Evolutionary conservation across 805 yeast genomes (phyloP).

Genomic region (Candida awuae): DNA sequence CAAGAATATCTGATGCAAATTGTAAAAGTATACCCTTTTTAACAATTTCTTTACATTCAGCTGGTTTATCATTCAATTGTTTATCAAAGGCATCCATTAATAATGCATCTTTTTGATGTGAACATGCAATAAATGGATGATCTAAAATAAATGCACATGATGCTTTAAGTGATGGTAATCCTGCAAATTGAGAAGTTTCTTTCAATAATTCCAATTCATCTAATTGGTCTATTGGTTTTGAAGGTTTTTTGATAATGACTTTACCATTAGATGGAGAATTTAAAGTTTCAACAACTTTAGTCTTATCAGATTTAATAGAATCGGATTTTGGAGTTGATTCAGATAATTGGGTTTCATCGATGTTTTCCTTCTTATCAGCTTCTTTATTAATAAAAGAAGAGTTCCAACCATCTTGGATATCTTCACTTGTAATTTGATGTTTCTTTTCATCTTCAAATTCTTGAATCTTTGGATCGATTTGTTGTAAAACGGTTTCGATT

Average conservation of each 20-base stretch:
- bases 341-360: no score
- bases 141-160: constrained; percentile 45
- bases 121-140: constrained; percentile 65
- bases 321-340: background rate
- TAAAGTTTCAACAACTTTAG: constrained; percentile 3
- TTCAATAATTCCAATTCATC: constrained; percentile 51
- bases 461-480: constrained; percentile 58
- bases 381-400: constrained; percentile 65
- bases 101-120: constrained; percentile 84
- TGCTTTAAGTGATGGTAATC: constrained; percentile 40
- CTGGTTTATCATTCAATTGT: constrained; percentile 55
- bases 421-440: constrained; percentile 78
- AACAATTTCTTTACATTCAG: constrained; percentile 54
- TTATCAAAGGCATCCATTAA: constrained; percentile 87
- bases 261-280: constrained; percentile 15
- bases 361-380: no score
- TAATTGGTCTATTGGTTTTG: constrained; percentile 28
- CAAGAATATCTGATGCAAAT: constrained; percentile 35
- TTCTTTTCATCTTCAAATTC: constrained; percentile 64
- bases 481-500: constrained; percentile 56
- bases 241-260: constrained; percentile 19
- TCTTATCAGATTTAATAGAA: background rate
- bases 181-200: constrained; percentile 59
- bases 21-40: constrained; percentile 75
- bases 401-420: constrained; percentile 87